A percentile compares a stretch with the other conserved stretches of the same genome.
These are phyloP conservation scores for Zarea fungicola DNA, from an alignment of 2,329 filamentous ascomycete genomes.

Conservation along the genomic window DNA sequence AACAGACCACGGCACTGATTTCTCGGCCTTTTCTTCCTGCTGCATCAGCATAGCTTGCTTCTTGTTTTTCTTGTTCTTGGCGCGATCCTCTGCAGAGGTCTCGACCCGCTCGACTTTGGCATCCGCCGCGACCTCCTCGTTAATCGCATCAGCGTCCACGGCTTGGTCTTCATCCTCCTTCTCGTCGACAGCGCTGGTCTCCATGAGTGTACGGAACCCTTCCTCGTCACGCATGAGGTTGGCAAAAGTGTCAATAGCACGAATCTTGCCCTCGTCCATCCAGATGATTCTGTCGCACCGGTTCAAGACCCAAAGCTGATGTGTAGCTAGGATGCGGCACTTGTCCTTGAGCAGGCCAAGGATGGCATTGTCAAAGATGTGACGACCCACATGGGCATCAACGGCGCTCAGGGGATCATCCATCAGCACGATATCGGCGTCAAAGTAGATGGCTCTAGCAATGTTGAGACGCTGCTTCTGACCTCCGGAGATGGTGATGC, in stretches of 20 bases:
- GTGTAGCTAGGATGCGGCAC: conserved; percentile 85
- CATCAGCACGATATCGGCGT: conserved; percentile 63
- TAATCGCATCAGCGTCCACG: conserved; percentile 41
- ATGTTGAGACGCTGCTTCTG: conserved; percentile 96
- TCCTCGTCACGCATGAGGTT: conserved; percentile 75
- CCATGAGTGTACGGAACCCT: conserved; percentile 80
- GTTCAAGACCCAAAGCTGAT: conserved; percentile 88
- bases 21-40: conserved; percentile 61
- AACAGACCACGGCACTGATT: conserved; percentile 74
- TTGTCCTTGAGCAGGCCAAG: conserved; percentile 83
- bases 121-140: conserved; percentile 37
- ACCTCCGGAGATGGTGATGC: conserved; percentile 91
- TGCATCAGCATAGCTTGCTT: conserved; percentile 67
- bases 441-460: conserved; percentile 70
- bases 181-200: conserved; percentile 71
- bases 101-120: conserved; percentile 18
- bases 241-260: conserved; percentile 82
- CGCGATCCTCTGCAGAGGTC: conserved; percentile 13
- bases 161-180: conserved; percentile 48
- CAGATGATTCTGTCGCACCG: conserved; percentile 89
- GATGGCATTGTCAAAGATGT: conserved; percentile 92
- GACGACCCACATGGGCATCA: conserved; percentile 63
- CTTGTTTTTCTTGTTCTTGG: conserved; percentile 51
- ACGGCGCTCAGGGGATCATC: conserved; percentile 66
- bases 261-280: conserved; percentile 82